These are phyloP conservation scores for Tolypocladium sp. DNA, from an alignment of 2,329 filamentous ascomycete species.

Conservation along the genomic window DNA sequence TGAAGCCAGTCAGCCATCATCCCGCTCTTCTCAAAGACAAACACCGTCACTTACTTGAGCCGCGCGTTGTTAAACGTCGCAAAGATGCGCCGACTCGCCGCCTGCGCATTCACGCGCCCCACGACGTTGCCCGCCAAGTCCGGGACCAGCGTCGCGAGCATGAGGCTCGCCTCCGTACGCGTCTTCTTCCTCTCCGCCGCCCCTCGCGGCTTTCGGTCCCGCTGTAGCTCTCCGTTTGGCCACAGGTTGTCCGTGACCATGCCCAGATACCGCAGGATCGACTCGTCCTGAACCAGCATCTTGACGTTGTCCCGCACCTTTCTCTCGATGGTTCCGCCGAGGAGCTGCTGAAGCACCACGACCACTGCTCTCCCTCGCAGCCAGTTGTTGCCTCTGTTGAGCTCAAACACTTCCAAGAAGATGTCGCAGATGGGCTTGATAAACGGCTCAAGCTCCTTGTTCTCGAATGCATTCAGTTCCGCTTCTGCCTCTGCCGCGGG, in stretches of 20 bases:
- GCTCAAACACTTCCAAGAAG: slow-evolving; percentile 89
- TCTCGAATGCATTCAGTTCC: slow-evolving; percentile 87
- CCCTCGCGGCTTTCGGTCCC: slow-evolving; percentile 48
- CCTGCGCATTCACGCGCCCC: slow-evolving; percentile 82
- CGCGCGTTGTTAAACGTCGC: slow-evolving; percentile 85
- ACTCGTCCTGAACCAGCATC: slow-evolving; percentile 66
- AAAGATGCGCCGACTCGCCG: slow-evolving; percentile 79
- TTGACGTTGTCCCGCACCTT: slow-evolving; percentile 84
- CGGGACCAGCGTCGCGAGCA: slow-evolving; percentile 82
- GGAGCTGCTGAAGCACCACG: slow-evolving; percentile 88
- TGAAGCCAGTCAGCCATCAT: slow-evolving; percentile 8
- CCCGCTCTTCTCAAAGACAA: not conserved
- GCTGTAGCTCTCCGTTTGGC: slow-evolving; percentile 56
- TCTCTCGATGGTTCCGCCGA: slow-evolving; percentile 91
- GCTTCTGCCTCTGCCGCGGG: slow-evolving; percentile 75
- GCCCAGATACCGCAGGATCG: slow-evolving; percentile 65
- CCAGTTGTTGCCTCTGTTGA: slow-evolving; percentile 96
- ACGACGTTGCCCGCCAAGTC: slow-evolving; percentile 91
- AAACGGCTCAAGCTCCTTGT: slow-evolving; percentile 82
- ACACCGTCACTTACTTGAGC: slow-evolving; percentile 60
- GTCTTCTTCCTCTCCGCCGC: slow-evolving; percentile 68
- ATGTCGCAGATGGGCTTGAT: slow-evolving; percentile 98
- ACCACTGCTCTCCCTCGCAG: slow-evolving; percentile 90
- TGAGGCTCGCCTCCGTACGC: slow-evolving; percentile 76
- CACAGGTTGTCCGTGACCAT: slow-evolving; percentile 71